Percentiles rank a stretch among this genome's conserved stretches.
These are phyloP conservation scores for Diaporthe sp. DNA, from an alignment of 2,329 filamentous ascomycete species.

Conservation along the genomic window DNA sequence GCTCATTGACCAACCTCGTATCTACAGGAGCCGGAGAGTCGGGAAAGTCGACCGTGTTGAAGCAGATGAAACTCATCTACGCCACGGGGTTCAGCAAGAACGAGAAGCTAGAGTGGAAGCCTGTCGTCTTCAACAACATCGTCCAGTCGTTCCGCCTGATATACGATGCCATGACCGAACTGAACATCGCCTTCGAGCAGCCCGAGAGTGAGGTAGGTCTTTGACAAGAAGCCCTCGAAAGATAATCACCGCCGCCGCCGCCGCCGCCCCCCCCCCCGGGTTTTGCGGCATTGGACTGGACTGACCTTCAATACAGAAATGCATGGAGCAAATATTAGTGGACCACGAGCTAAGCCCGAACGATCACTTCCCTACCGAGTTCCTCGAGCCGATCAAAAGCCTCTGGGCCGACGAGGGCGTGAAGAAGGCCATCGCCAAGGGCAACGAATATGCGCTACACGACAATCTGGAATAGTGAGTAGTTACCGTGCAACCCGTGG, in stretches of 20 bases:
- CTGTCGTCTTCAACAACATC: slow-evolving; percentile 95
- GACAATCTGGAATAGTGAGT: slow-evolving; percentile 94
- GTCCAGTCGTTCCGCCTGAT: slow-evolving; percentile 92
- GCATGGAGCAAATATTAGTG: slow-evolving; percentile 80
- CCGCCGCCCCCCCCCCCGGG: neutral
- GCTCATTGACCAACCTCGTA: slow-evolving; percentile 14
- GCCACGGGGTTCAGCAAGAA: slow-evolving; percentile 89
- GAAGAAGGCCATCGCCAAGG: slow-evolving; percentile 87
- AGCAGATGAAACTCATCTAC: slow-evolving; percentile 99
- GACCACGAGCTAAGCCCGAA: slow-evolving; percentile 86
- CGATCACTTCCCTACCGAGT: slow-evolving; percentile 82
- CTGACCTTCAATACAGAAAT: slow-evolving; percentile 63
- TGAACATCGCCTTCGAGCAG: slow-evolving; percentile 81
- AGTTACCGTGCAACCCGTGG: neutral
- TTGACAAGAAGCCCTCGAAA: neutral
- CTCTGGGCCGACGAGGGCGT: slow-evolving; percentile 89
- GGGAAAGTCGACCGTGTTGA: slow-evolving; percentile 95
- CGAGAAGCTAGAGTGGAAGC: slow-evolving; percentile 93
- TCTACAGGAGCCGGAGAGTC: slow-evolving; percentile 84
- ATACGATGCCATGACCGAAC: slow-evolving; percentile 89
- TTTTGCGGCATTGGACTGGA: slow-evolving; percentile 11
- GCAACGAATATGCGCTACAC: slow-evolving; percentile 96
- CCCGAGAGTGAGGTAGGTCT: slow-evolving; percentile 79
- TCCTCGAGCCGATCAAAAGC: slow-evolving; percentile 81
- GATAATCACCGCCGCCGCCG: neutral